Conservation (phyloP, 208 protist species). For the Leptomonas pyrrhocoris region DNA sequence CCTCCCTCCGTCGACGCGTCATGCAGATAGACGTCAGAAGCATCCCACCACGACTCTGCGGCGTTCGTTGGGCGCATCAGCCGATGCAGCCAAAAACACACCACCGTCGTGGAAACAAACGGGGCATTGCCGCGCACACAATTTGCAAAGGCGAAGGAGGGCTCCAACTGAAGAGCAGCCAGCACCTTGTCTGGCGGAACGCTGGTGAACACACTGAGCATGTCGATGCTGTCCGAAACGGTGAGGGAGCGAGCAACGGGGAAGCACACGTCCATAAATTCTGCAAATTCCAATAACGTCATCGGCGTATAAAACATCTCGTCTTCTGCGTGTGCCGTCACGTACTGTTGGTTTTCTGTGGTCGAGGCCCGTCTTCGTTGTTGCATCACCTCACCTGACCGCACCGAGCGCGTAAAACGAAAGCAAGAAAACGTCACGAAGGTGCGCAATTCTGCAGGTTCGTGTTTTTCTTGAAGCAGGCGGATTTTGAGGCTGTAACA, state of each 20-base stretch:
- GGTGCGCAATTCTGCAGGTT: no score
- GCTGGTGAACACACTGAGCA: constrained; percentile 18
- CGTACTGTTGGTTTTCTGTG: background rate
- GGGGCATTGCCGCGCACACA: background rate
- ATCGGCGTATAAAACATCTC: background rate
- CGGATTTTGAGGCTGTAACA: no score
- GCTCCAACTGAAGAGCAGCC: background rate
- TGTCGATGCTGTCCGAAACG: background rate
- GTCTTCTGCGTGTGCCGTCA: background rate
- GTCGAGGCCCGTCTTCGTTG: background rate
- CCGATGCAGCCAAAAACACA: constrained; percentile 1
- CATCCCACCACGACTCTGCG: constrained; percentile 17
- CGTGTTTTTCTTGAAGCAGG: background rate
- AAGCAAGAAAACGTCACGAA: background rate
- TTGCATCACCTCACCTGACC: background rate
- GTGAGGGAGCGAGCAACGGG: background rate
- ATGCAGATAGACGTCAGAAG: constrained; percentile 10
- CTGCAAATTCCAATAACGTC: background rate
- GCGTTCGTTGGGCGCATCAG: background rate
- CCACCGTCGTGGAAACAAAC: background rate
- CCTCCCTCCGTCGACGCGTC: background rate
- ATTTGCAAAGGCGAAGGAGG: background rate
- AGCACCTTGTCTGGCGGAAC: background rate
- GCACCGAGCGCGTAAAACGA: background rate
- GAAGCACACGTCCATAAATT: background rate